These are phyloP conservation scores for Yueomyces sp. DNA, from an alignment of 805 yeast species.

Conservation along the genomic window DNA sequence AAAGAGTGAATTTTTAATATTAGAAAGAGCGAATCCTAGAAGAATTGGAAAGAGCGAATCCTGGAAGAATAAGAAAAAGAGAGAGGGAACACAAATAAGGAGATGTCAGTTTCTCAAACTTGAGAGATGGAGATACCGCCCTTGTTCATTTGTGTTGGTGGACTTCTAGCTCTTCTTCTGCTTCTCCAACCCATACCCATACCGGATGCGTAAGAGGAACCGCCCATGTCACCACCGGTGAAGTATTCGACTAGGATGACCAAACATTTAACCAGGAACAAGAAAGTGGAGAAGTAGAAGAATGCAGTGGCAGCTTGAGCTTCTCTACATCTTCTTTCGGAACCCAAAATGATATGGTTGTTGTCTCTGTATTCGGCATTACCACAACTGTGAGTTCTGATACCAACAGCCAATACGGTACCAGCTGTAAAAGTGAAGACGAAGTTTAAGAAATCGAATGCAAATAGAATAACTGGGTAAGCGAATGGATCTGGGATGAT, in stretches of 20 bases:
- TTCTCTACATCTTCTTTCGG: slow-evolving; percentile 80
- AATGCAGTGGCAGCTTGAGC: slow-evolving; percentile 78
- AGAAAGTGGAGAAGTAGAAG: slow-evolving; percentile 71
- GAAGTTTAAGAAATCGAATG: slow-evolving; percentile 74
- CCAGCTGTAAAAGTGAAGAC: slow-evolving; percentile 93
- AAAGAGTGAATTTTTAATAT: neutral
- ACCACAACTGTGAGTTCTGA: slow-evolving; percentile 74
- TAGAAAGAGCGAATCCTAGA: neutral
- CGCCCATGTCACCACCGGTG: slow-evolving; percentile 22
- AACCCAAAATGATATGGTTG: slow-evolving; percentile 66
- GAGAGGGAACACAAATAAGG: neutral
- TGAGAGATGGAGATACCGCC: slow-evolving; percentile 42
- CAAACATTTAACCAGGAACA: slow-evolving; percentile 52
- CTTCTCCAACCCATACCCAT: slow-evolving; percentile 1
- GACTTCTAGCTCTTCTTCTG: slow-evolving; percentile 31
- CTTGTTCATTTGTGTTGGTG: slow-evolving; percentile 32
- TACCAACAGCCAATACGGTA: slow-evolving; percentile 84
- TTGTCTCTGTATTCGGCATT: slow-evolving; percentile 48
- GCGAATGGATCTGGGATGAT: slow-evolving; percentile 61
- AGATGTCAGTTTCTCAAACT: slow-evolving; percentile 38
- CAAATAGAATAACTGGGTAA: slow-evolving; percentile 68
- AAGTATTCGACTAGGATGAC: slow-evolving; percentile 40
- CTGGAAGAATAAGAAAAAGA: neutral
- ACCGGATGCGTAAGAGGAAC: slow-evolving; percentile 16
- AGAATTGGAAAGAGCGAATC: neutral